Conservation (phyloP, 139 green algal species). For the Chlorella sp. region DNA sequence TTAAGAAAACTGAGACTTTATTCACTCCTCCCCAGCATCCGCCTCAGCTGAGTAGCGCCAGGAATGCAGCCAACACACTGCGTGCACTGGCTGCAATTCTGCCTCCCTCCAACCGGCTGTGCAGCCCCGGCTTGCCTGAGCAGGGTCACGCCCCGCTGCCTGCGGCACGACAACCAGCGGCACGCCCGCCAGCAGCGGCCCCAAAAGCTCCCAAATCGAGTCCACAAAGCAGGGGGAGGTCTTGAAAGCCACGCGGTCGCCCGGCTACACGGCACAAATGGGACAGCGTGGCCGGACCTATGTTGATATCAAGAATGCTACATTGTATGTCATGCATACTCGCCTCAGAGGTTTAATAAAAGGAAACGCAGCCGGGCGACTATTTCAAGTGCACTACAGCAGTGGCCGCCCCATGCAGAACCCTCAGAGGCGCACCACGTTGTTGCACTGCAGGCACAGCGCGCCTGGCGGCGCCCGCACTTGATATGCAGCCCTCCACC, state of each 20-base stretch:
- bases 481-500: not conserved
- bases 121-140: not conserved
- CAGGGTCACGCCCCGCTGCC: not conserved
- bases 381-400: too few species aligned
- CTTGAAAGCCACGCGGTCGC: conserved; percentile 54
- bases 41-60: not conserved
- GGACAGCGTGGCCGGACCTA: too few species aligned
- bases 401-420: too few species aligned
- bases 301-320: too few species aligned
- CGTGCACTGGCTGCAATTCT: not conserved
- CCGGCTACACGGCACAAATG: not conserved
- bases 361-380: too few species aligned
- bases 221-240: conserved; percentile 71
- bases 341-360: too few species aligned
- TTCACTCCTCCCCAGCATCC: too few species aligned
- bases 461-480: not conserved
- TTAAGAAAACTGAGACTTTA: not conserved
- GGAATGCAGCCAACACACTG: not conserved
- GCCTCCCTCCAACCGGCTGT: not conserved
- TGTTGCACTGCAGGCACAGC: not conserved
- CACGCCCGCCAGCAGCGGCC: conserved; percentile 55
- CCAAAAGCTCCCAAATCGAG: conserved; percentile 64
- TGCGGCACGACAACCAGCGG: conserved; percentile 28
- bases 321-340: too few species aligned
- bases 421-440: too few species aligned